Evolutionary conservation across 805 yeast species (phyloP).

Genomic region (Candida succiphila): DNA sequence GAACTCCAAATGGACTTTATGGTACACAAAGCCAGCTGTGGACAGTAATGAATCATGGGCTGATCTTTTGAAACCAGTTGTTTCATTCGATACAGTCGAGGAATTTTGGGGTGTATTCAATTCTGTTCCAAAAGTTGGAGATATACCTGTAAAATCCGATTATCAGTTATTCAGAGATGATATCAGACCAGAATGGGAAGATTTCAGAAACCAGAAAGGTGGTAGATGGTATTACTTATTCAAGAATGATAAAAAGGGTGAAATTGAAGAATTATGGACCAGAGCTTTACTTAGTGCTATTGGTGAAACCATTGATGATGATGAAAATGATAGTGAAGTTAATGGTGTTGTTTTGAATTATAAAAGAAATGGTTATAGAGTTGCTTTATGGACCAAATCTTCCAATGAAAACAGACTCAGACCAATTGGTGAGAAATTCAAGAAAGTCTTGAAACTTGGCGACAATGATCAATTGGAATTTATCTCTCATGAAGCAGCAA

Average conservation of each 20-base stretch:
- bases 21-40: conserved; percentile 93
- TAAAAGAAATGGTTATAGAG: conserved; percentile 71
- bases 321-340: conserved; percentile 71
- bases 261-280: conserved; percentile 74
- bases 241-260: conserved; percentile 40
- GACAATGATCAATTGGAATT: conserved; percentile 77
- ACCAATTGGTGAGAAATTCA: conserved; percentile 79
- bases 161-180: conserved; percentile 92
- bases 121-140: conserved; percentile 85
- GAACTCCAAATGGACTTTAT: conserved; percentile 85
- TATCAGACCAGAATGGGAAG: conserved; percentile 98
- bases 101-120: conserved; percentile 98
- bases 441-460: conserved; percentile 68
- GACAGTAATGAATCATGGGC: conserved; percentile 80
- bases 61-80: conserved; percentile 85
- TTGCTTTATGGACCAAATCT: conserved; percentile 91
- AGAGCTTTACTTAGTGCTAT: conserved; percentile 80
- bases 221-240: conserved; percentile 89
- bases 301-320: conserved; percentile 87
- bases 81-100: conserved; percentile 88
- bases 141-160: conserved; percentile 86
- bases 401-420: conserved; percentile 44
- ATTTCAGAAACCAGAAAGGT: conserved; percentile 73
- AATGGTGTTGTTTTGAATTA: conserved; percentile 90
- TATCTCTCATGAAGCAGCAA: conserved; percentile 48